Percentiles rank a stretch among this genome's conserved stretches.
These are phyloP conservation scores for Suhomyces prunicola DNA, from an alignment of 805 yeast genomes.

Conservation along the genomic window DNA sequence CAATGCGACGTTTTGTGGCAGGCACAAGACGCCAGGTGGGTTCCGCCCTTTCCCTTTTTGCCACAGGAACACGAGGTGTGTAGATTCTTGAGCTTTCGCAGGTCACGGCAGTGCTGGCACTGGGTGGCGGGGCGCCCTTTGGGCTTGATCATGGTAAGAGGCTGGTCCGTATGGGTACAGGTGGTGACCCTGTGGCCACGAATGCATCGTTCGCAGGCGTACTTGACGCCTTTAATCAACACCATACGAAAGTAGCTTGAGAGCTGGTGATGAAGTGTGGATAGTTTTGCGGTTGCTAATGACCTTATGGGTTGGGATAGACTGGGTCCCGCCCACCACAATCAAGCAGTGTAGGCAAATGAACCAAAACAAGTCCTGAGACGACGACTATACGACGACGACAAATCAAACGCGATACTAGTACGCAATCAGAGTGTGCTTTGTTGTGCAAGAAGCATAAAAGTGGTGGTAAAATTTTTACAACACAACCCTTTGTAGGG, in stretches of 20 bases:
- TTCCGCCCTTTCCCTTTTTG: slow-evolving; percentile 42
- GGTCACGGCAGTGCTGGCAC: slow-evolving; percentile 80
- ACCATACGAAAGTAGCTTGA: slow-evolving; percentile 53
- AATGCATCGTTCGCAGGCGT: slow-evolving; percentile 94
- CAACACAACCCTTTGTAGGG: neutral
- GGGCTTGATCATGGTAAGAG: slow-evolving; percentile 88
- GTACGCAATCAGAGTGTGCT: neutral
- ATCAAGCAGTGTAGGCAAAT: slow-evolving; percentile 4
- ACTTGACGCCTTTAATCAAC: slow-evolving; percentile 84
- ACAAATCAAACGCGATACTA: slow-evolving; percentile 2
- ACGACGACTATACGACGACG: slow-evolving; percentile 5
- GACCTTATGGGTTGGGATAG: no score
- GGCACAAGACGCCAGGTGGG: slow-evolving; percentile 35
- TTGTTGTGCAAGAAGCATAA: neutral
- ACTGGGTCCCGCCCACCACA: slow-evolving; percentile 3
- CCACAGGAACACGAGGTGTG: slow-evolving; percentile 75
- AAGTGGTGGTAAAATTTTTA: neutral
- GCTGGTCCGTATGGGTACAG: slow-evolving; percentile 89
- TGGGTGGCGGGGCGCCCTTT: slow-evolving; percentile 96
- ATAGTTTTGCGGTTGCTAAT: no score
- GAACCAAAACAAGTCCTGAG: slow-evolving; percentile 6
- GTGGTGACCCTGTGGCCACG: slow-evolving; percentile 95
- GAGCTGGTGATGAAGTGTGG: no score
- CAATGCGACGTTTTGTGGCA: slow-evolving; percentile 41
- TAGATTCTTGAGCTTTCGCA: slow-evolving; percentile 61